Base-by-base conservation (phyloP, 495 filamentous ascomycete genomes). In the Penicillium paxilli region DNA sequence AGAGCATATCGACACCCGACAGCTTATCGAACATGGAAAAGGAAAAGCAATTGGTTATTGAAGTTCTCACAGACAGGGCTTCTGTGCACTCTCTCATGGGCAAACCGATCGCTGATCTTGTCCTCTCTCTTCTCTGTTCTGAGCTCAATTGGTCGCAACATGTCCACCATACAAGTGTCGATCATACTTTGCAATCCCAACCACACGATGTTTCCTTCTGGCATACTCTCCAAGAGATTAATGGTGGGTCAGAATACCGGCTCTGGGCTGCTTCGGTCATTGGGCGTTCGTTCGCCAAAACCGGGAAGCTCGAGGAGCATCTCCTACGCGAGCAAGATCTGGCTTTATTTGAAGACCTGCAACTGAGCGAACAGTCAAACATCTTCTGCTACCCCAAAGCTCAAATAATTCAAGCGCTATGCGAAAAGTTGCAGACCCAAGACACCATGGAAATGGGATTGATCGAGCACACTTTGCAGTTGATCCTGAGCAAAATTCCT, bases 251-350 rank as follows among this genome's bases (percentile, higher is more conserved):
- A 23, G 80, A 83, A 19, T 98, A 94, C 65, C 71, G 88, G 11
- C 70, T 89, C 4, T 98, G 94, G 94, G 88, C 88, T 33, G 91
- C 87, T 6, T 81, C 85, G 48, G 87, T 92, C 14, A 76, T 98
- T 20, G 94, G 94, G 17, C 82, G 90, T 59, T 86, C 90, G 1
- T 98, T 92, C 70, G 85, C 88, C 40, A 80, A 87, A 4, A 88
- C 84, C 44, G 90, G 90, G 16, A 72, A 82, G 52, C 79, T 89
- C 23, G 59, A 62, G 44, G 66, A 77, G 33, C 55, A 59, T 10
- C 54, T 79, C 11, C 46, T 72, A 20, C 72, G 73, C 41, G 77
- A 80, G 45, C 74, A 76, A 32, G 68, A 72, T 20, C 56, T 62
- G 7, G 56, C 47, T 2, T 32, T 72, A 0, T 74, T 74, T 21